Percentiles rank a stretch among this genome's conserved stretches.
Evolutionary conservation across 2,329 filamentous ascomycete species (phyloP).

Genomic region (Fusarium albosuccineum): DNA sequence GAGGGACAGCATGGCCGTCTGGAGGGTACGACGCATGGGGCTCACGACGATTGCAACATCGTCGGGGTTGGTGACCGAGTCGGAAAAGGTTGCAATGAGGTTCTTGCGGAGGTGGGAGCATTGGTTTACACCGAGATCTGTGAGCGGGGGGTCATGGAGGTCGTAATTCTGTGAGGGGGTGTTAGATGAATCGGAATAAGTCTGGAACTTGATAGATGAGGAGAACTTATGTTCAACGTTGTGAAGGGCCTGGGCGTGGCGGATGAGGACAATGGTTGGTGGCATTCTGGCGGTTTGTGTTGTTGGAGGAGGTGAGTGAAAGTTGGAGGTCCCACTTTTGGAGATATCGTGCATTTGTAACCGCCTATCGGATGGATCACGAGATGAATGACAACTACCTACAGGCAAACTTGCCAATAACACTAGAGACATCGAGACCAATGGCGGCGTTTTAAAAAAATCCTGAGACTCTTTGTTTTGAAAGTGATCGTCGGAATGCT

Average conservation of each 20-base stretch:
- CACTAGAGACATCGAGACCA: too few species aligned
- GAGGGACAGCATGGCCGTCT: constrained; percentile 71
- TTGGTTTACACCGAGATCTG: constrained; percentile 63
- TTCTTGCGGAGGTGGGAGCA: constrained; percentile 59
- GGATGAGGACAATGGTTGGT: constrained; percentile 80
- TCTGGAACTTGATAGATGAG: neutral
- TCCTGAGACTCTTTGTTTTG: too few species aligned
- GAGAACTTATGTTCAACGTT: constrained; percentile 64
- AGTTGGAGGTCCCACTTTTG: constrained; percentile 17
- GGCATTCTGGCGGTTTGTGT: constrained; percentile 55
- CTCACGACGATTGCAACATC: constrained; percentile 70
- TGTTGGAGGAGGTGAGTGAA: constrained; percentile 9
- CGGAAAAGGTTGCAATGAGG: constrained; percentile 56
- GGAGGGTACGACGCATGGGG: constrained; percentile 74
- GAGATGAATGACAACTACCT: neutral
- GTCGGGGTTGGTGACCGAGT: constrained; percentile 48
- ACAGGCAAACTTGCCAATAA: neutral
- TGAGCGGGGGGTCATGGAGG: constrained; percentile 65
- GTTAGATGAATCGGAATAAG: constrained; percentile 14
- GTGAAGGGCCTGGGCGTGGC: constrained; percentile 83
- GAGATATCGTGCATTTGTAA: neutral
- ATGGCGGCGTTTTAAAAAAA: too few species aligned
- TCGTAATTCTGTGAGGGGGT: constrained; percentile 57
- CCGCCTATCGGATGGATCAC: constrained; percentile 7
- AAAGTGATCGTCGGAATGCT: too few species aligned